phyloP scores from a whole-genome alignment of 371 early-diverging fungal species.

The Mucor velutinosus region DNA sequence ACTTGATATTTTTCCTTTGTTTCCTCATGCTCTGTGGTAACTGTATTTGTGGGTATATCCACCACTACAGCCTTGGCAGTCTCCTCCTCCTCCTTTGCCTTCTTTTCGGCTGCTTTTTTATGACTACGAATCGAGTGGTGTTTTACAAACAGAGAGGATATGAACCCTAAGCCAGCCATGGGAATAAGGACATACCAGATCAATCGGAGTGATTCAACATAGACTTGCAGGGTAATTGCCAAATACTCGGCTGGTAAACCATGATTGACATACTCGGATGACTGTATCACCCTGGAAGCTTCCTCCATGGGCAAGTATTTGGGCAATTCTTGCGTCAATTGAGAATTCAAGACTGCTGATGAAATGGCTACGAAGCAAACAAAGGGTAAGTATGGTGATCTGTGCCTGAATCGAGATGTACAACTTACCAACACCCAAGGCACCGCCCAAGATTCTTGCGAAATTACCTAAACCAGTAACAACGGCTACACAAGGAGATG shows the following conservation, averaged over 20 bases:
- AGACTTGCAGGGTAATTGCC: slow-evolving; percentile 20
- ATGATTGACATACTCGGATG: slow-evolving; percentile 39
- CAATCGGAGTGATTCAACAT: slow-evolving; percentile 31
- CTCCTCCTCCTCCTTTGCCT: background rate
- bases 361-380: slow-evolving; percentile 32
- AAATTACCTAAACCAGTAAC: slow-evolving; percentile 53
- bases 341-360: slow-evolving; percentile 41
- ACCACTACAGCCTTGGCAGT: background rate
- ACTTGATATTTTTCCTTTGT: background rate
- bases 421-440: slow-evolving; percentile 30
- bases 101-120: slow-evolving; percentile 2
- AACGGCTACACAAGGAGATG: slow-evolving; percentile 26
- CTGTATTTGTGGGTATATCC: background rate
- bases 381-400: background rate
- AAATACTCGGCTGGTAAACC: slow-evolving; percentile 41
- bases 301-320: slow-evolving; percentile 29
- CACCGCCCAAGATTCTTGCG: slow-evolving; percentile 49
- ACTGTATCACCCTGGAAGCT: slow-evolving; percentile 23
- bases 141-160: slow-evolving; percentile 23
- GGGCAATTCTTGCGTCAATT: slow-evolving; percentile 29
- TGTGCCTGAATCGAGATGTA: background rate
- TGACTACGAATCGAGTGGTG: slow-evolving; percentile 18
- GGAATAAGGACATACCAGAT: slow-evolving; percentile 46
- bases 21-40: background rate
- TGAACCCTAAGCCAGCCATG: slow-evolving; percentile 34